Evolutionary conservation across 2,329 filamentous ascomycete genomes (phyloP).

Genomic region (Alternaria sp.): DNA sequence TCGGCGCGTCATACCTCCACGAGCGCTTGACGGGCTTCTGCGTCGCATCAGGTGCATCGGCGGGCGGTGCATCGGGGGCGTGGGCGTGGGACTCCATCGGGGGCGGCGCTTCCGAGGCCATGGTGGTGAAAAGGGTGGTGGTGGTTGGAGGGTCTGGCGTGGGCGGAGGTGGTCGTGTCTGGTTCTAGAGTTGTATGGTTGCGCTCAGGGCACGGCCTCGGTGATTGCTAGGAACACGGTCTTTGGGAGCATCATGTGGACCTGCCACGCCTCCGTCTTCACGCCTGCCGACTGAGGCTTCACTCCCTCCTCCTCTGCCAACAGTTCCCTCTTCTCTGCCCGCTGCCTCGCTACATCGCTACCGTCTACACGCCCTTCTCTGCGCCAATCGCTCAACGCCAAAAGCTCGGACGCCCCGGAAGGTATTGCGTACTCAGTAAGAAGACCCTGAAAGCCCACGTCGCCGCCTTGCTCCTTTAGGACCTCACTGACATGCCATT

Average conservation of each 20-base stretch:
- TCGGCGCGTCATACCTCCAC: slow-evolving; percentile 42
- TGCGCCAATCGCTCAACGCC: slow-evolving; percentile 11
- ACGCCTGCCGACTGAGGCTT: slow-evolving; percentile 11
- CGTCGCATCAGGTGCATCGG: slow-evolving; percentile 27
- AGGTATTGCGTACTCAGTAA: slow-evolving; percentile 40
- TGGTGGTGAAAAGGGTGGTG: slow-evolving; percentile 18
- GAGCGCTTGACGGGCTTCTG: slow-evolving; percentile 46
- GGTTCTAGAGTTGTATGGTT: slow-evolving; percentile 6
- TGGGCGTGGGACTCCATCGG: slow-evolving; percentile 14
- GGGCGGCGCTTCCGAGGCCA: slow-evolving; percentile 36
- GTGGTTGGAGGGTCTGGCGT: slow-evolving; percentile 3
- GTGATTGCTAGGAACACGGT: slow-evolving; percentile 18
- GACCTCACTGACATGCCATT: slow-evolving; percentile 4
- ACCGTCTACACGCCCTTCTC: background rate
- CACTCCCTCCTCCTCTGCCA: slow-evolving; percentile 3
- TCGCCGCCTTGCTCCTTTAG: slow-evolving; percentile 9
- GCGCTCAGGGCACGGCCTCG: slow-evolving; percentile 13
- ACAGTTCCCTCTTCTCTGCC: background rate
- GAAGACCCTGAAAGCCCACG: slow-evolving; percentile 34
- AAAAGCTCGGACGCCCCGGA: slow-evolving; percentile 38
- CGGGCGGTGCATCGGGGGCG: slow-evolving; percentile 3
- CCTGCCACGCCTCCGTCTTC: slow-evolving; percentile 20
- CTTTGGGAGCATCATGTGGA: slow-evolving; percentile 18
- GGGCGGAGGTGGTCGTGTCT: background rate
- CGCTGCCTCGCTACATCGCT: background rate